A percentile compares a stretch with the other conserved stretches of the same genome.
phyloP scores from a whole-genome alignment of 1,284 basidiomycete genomes.

The Ganoderma sp. region DNA sequence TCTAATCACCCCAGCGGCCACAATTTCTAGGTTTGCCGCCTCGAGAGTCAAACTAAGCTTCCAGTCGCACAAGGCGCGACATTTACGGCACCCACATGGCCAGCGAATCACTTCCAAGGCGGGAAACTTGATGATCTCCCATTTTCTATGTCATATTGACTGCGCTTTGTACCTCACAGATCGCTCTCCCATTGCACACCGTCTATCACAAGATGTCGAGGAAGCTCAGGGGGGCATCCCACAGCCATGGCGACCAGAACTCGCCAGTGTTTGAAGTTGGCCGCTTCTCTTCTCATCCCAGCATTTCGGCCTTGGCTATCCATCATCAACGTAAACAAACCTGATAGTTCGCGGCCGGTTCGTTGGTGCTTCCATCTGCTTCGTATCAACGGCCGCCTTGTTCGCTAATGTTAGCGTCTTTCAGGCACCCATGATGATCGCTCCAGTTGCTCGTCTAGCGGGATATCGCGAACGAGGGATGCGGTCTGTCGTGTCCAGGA shows the following conservation, averaged over 20 bases:
- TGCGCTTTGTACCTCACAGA: neutral
- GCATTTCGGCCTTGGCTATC: neutral
- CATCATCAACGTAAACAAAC: neutral
- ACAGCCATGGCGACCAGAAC: slow-evolving; percentile 1
- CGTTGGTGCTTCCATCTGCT: neutral
- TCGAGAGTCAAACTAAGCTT: neutral
- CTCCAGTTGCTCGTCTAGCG: neutral
- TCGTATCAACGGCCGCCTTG: slow-evolving; percentile 4
- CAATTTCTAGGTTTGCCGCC: neutral
- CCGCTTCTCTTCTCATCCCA: slow-evolving; percentile 1
- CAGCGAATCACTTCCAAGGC: neutral
- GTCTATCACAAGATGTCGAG: slow-evolving; percentile 8
- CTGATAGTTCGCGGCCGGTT: neutral
- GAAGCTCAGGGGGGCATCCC: neutral
- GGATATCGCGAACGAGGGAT: neutral
- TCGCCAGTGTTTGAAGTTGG: neutral
- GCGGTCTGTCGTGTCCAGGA: neutral
- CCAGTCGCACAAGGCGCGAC: neutral
- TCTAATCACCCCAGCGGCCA: neutral
- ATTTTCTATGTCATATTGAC: neutral
- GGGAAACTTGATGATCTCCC: neutral
- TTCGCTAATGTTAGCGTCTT: neutral
- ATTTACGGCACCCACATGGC: neutral
- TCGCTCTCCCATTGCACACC: neutral
- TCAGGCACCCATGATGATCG: neutral